These are phyloP conservation scores for Diutina rugosa DNA, from an alignment of 1,139 yeast species.

Conservation along the genomic window DNA sequence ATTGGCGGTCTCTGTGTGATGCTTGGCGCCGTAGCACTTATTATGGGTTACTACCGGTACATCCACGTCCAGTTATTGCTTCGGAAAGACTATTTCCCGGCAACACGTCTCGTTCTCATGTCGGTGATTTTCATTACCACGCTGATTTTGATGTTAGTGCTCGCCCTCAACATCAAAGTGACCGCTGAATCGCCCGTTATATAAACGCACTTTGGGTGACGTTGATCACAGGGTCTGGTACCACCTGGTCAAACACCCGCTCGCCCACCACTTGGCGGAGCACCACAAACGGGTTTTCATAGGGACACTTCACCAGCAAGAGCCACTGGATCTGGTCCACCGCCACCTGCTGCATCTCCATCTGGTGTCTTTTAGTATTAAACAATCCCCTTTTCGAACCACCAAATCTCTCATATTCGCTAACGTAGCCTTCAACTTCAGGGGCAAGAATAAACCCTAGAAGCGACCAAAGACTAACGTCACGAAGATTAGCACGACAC, in stretches of 20 bases:
- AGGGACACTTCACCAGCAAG: conserved; percentile 11
- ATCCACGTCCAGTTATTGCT: not conserved
- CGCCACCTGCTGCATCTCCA: not conserved
- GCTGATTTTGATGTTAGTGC: not conserved
- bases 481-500: conserved; percentile 15
- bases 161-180: conserved; percentile 2
- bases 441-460: conserved; percentile 4
- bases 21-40: not conserved
- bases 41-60: not conserved
- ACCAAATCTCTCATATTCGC: conserved; percentile 10
- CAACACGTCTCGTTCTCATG: not conserved
- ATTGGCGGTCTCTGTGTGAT: not conserved
- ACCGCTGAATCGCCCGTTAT: conserved; percentile 10
- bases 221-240: not conserved
- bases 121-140: not conserved
- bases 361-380: not conserved
- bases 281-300: not conserved
- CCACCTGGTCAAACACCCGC: not conserved
- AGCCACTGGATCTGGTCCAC: conserved; percentile 11
- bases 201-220: not conserved
- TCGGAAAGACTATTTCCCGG: not conserved
- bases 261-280: not conserved
- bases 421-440: conserved; percentile 5
- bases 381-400: not conserved
- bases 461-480: conserved; percentile 22